Conservation (phyloP, 306 rosid genomes). For the Citrullus amarus region DNA sequence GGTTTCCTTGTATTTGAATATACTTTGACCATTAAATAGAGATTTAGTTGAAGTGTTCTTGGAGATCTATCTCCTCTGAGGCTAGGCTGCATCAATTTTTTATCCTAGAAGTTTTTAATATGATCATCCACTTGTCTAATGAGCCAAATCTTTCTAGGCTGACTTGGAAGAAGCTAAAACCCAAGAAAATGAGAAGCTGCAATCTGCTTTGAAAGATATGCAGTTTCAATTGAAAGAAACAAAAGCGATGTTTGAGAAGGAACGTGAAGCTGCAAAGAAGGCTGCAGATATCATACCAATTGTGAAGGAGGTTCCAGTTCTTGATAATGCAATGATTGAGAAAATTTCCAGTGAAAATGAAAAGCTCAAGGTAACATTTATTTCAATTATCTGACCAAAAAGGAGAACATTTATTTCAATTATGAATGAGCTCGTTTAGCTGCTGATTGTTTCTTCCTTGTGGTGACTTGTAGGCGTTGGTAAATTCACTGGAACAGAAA, state of each 20-base stretch:
- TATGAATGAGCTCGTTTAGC: slow-evolving; percentile 2
- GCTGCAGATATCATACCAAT: slow-evolving; percentile 55
- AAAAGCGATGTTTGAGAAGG: slow-evolving; percentile 58
- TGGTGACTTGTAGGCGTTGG: slow-evolving; percentile 52
- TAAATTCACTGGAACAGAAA: slow-evolving; percentile 76
- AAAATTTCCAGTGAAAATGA: slow-evolving; percentile 80
- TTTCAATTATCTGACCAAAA: no score
- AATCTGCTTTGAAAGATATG: slow-evolving; percentile 76
- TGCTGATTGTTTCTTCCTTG: slow-evolving; percentile 27
- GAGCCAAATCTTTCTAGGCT: slow-evolving; percentile 34
- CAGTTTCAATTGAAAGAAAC: slow-evolving; percentile 80
- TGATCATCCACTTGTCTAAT: neutral
- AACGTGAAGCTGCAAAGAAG: slow-evolving; percentile 54
- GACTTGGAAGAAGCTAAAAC: slow-evolving; percentile 86
- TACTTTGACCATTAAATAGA: neutral
- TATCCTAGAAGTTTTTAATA: neutral
- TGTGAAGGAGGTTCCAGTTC: slow-evolving; percentile 89
- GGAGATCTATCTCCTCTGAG: neutral
- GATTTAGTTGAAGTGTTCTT: neutral
- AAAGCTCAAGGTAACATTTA: slow-evolving; percentile 66
- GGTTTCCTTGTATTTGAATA: neutral
- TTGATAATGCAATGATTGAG: slow-evolving; percentile 66
- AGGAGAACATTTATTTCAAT: slow-evolving; percentile 1
- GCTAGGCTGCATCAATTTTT: neutral
- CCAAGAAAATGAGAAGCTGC: slow-evolving; percentile 76